These are phyloP conservation scores for Halteria grandinella DNA, from an alignment of 73 alveolate species.

Conservation along the genomic window DNA sequence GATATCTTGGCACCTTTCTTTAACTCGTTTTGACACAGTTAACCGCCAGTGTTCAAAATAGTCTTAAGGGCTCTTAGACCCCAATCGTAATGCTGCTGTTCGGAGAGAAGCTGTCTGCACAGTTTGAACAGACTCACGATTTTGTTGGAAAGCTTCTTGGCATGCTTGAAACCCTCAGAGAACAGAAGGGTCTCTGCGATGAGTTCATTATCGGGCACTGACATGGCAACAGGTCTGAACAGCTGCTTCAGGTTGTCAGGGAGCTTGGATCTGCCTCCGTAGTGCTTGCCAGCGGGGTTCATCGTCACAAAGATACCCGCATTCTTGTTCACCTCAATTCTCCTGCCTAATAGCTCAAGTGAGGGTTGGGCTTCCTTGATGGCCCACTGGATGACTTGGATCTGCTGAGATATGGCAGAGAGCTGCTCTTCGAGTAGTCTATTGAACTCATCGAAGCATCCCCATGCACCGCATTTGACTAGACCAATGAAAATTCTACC, in stretches of 20 bases:
- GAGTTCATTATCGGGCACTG: constrained; percentile 99
- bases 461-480: constrained; percentile 99
- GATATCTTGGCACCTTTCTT: constrained; percentile 81
- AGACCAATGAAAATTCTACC: constrained; percentile 99
- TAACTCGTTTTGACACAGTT: constrained; percentile 93
- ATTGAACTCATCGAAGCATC: constrained; percentile 99
- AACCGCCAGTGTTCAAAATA: constrained; percentile 98
- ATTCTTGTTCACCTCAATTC: constrained; percentile 91
- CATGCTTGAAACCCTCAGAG: constrained; percentile 99
- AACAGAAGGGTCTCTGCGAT: constrained; percentile 99
- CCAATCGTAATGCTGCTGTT: constrained; percentile 99
- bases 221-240: constrained; percentile 99
- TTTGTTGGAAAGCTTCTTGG: constrained; percentile 93
- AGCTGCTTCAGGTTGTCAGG: constrained; percentile 99
- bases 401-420: constrained; percentile 98
- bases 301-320: constrained; percentile 99
- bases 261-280: constrained; percentile 99
- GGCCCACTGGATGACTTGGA: constrained; percentile 95
- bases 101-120: constrained; percentile 95
- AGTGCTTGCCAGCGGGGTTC: constrained; percentile 99
- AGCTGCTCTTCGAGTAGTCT: constrained; percentile 99
- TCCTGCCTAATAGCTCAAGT: constrained; percentile 87
- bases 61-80: constrained; percentile 99
- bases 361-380: constrained; percentile 88
- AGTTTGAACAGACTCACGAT: constrained; percentile 95